Base-by-base conservation (phyloP, 352 stramenopile genomes). In the Pilasporangium apinafurcum region DNA sequence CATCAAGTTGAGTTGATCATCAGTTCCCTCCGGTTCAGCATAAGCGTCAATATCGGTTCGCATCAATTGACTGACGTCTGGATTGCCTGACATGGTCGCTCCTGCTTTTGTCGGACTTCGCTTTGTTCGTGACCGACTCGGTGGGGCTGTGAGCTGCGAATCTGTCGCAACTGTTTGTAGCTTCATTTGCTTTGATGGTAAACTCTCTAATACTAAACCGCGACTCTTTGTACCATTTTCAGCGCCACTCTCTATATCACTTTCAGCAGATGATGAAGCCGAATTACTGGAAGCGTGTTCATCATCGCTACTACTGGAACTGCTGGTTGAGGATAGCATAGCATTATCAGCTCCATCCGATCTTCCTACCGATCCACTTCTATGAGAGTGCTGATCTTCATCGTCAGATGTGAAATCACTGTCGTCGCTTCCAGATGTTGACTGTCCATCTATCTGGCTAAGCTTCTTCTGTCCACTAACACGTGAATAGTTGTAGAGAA, bases 41-140 rank as follows among this genome's bases (percentile, higher is more conserved):
- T 58, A 39, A 14, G 68, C 62, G 39, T 65, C 53, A 43, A 65
- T 49, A 41, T 92, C 80, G 0, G 74, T 88, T 17, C 80, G 74
- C 80, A 92, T 92, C 4, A 92, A 57, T 37, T 89, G 72, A 32
- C 82, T 62, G 14, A 92, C 59, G 39, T 86, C 63, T 24, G 62
- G 59, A 29, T 72, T 53, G 44, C 38, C 38, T 5, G 38, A 45
- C 26, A 36, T 59, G n/a, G 29, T 37, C 25, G n/a, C n/a, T n/a
- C n/a, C n/a, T 37, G 51, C 10, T 37, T 44, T 10, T 34, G 32
- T 27, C 37, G 31, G 22, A 37, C 17, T 5, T 37, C 26, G 12
- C 13, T 30, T 14, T 56, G 27, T 22, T 34, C 39, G 9, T 38
- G n/a, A n/a, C n/a, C n/a, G n/a, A n/a, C n/a, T n/a, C n/a, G n/a